Base-by-base conservation (phyloP, 345 rosid genomes). In the Populus pruinosa region DNA sequence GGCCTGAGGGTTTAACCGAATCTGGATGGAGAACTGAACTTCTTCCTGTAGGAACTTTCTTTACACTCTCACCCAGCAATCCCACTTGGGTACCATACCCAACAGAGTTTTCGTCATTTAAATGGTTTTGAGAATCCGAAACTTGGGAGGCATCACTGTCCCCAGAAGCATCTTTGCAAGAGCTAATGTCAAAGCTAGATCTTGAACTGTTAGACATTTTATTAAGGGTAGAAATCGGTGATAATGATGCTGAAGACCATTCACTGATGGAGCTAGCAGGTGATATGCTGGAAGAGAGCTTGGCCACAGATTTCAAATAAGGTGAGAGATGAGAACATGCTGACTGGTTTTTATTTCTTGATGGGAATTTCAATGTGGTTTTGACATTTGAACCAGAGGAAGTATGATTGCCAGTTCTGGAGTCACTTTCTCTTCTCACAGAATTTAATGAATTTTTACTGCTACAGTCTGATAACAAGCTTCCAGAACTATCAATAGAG, bases 191-290 rank as follows among this genome's bases (percentile, higher is more conserved):
- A 56, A 82, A 53, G 82, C 91, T 86, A 81, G 85, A 70, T 74
- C 87, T 85, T 69, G 85, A 76, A 78, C 74, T 67, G 61, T 73
- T 88, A 73, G 85, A 82, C 81, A 80, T 83, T 83, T 80, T 91
- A 67, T 79, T 85, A 77, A 86, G 87, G 23, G 91, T 84, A 74
- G 89, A 85, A 80, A 85, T 85, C 59, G 93, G 87, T 39, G 92
- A 83, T 3, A 80, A 66, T 44, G 91, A 90, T 59, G 76, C 90
- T 38, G 88, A 85, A 70, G 98, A 91, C 95, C 90, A 85, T 83
- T 96, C 97, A 85, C 90, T 87, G 76, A 87, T 82, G 81, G 98
- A 85, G 88, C 93, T 94, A 76, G 92, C 80, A 74, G 92, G 87
- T 75, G 91, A 88, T 80, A 78, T 78, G 79, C 72, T 87, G 66